These are phyloP conservation scores for Phialophora macrospora DNA, from an alignment of 2,329 filamentous ascomycete genomes.

Conservation along the genomic window DNA sequence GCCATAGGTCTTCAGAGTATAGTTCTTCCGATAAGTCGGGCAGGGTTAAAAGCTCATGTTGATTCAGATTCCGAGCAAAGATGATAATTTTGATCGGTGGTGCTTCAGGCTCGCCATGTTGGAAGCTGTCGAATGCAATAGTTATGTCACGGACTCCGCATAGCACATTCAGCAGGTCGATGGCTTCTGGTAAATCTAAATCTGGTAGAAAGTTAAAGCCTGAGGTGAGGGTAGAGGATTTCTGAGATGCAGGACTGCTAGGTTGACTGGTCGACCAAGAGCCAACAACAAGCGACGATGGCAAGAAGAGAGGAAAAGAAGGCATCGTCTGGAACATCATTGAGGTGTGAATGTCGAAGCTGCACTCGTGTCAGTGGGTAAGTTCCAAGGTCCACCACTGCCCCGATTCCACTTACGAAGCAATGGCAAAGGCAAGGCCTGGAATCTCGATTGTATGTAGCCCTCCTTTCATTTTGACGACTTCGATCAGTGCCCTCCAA, in stretches of 20 bases:
- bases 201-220: constrained; percentile 3
- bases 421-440: constrained; percentile 19
- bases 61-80: constrained; percentile 68
- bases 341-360: constrained; percentile 20
- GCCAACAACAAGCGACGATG: constrained; percentile 6
- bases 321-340: constrained; percentile 21
- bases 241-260: constrained; percentile 6
- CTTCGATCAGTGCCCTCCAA: constrained; percentile 15
- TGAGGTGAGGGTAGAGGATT: neutral
- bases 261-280: constrained; percentile 14
- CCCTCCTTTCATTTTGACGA: constrained; percentile 22
- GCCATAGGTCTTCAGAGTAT: neutral
- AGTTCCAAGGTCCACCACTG: no score
- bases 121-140: constrained; percentile 18
- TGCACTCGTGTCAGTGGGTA: constrained; percentile 8
- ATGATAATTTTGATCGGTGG: constrained; percentile 23
- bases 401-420: constrained; percentile 8
- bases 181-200: neutral
- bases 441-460: constrained; percentile 17
- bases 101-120: constrained; percentile 12
- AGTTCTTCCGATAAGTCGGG: constrained; percentile 75
- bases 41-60: constrained; percentile 97
- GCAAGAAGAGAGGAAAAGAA: constrained; percentile 18
- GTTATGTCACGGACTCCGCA: constrained; percentile 12
- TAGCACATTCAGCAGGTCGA: constrained; percentile 4